These are phyloP conservation scores for Leptographium flavum DNA, from an alignment of 2,329 filamentous ascomycete genomes.

Conservation along the genomic window DNA sequence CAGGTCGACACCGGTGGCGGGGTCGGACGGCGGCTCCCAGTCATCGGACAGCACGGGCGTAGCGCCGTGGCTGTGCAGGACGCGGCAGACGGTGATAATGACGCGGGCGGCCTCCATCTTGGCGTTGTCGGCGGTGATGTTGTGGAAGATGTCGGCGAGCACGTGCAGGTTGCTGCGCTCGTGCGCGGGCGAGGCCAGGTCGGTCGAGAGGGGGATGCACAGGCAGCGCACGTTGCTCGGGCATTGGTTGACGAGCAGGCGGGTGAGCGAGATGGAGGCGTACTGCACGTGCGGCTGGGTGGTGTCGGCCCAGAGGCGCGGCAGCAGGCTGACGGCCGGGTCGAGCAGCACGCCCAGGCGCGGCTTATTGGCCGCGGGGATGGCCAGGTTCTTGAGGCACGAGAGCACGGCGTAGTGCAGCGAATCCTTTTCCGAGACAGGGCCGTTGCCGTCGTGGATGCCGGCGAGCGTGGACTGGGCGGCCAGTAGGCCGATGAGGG, in stretches of 20 bases:
- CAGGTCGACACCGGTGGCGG: too few species aligned
- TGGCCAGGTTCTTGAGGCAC: slow-evolving; percentile 51
- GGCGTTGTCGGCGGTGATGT: slow-evolving; percentile 37
- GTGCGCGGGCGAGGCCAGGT: slow-evolving; percentile 20
- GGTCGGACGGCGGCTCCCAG: slow-evolving; percentile 16
- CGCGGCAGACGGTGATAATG: slow-evolving; percentile 36
- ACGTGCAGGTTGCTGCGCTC: slow-evolving; percentile 22
- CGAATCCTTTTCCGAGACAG: slow-evolving; percentile 3
- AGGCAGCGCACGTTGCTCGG: slow-evolving; percentile 35
- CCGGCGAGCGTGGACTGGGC: slow-evolving; percentile 21
- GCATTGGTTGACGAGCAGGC: slow-evolving; percentile 40
- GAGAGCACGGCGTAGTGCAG: slow-evolving; percentile 41
- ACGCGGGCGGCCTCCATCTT: slow-evolving; percentile 45
- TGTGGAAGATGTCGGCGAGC: slow-evolving; percentile 24
- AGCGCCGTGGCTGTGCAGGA: slow-evolving; percentile 26
- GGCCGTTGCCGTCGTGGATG: slow-evolving; percentile 11
- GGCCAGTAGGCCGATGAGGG: slow-evolving; percentile 11
- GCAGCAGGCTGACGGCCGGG: slow-evolving; percentile 23
- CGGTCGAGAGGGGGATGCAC: slow-evolving; percentile 25
- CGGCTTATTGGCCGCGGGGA: slow-evolving; percentile 40
- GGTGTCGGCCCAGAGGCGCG: slow-evolving; percentile 36
- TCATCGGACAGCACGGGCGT: slow-evolving; percentile 16
- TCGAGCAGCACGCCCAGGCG: slow-evolving; percentile 33
- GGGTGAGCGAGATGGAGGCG: slow-evolving; percentile 40
- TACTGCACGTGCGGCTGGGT: slow-evolving; percentile 44